phyloP scores from a whole-genome alignment of 257 asterid species.

The Lycium ferocissimum region DNA sequence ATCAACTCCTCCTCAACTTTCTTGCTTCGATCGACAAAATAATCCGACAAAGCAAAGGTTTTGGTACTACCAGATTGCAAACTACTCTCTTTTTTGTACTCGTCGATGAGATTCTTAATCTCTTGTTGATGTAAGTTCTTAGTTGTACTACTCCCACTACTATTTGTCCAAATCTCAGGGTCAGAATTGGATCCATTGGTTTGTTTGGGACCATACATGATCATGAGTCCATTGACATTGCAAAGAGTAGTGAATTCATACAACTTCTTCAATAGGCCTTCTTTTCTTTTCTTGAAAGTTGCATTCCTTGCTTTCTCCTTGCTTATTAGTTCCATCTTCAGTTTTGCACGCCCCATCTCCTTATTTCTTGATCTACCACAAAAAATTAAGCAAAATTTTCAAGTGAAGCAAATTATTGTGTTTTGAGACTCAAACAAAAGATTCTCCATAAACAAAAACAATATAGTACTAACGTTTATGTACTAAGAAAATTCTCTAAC shows the following conservation, averaged over 20 bases:
- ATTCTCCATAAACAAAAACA: not conserved
- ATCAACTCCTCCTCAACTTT: conserved; percentile 56
- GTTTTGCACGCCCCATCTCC: conserved; percentile 70
- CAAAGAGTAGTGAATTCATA: conserved; percentile 75
- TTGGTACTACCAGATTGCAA: conserved; percentile 45
- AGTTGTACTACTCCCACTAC: not conserved
- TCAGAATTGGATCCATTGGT: conserved; percentile 28
- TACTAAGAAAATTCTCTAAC: not conserved
- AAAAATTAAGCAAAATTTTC: not conserved
- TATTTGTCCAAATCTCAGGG: conserved; percentile 64
- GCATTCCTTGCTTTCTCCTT: conserved; percentile 57
- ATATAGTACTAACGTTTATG: not conserved
- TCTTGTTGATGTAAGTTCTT: conserved; percentile 30
- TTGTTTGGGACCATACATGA: conserved; percentile 61
- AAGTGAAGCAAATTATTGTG: not conserved
- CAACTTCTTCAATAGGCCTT: conserved; percentile 60
- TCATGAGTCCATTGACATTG: conserved; percentile 67
- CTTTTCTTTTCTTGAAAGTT: conserved; percentile 75
- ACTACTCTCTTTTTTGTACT: conserved; percentile 50
- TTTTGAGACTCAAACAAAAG: not conserved
- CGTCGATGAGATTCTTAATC: conserved; percentile 44
- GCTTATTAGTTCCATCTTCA: conserved; percentile 66
- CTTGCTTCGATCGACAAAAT: conserved; percentile 49
- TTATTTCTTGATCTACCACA: not conserved
- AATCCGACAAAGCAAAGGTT: conserved; percentile 51